Evolutionary conservation across 2,329 filamentous ascomycete genomes (phyloP), one percentile per base, ranked within the genome.

Genomic region (Lecanosticta acicola): DNA sequence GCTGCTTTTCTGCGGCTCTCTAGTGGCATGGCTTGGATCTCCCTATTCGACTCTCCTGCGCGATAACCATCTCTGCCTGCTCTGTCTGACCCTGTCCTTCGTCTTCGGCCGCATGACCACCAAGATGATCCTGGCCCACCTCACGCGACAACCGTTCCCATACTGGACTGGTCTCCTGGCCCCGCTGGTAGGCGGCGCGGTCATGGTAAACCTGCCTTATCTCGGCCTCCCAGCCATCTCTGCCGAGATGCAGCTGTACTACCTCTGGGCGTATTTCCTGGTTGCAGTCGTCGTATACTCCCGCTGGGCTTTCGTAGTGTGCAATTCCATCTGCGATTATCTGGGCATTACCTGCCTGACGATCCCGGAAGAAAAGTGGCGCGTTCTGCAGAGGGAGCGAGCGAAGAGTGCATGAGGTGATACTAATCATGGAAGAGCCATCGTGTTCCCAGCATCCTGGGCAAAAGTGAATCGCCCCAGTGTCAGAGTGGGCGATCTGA

Each of bases 71-170:
- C 79, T 98, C 1, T 82, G 94, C 9, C 79, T 97, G 38, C 94
- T 95, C 68, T 96, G 90, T 72, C 70, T 94, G 49, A 94, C 87
- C 49, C 85, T 97, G 76, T 86, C 87, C n/a, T 90, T 97, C 60
- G 93, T 96, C 48, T 97, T 98, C 67, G 93, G 93, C 29, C 85
- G 93, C 57, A 89, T 98, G 84, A 97, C 93, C 0, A 98, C 93
- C 32, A 98, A 97, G 74, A 97, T 97, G 68, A 98, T 98, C 63
- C 81, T 98, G 14, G 91, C 93, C 2, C 93, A 98, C 68, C 75
- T 98, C 41, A 93, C 93, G 1, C 81, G 81, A 53, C 93, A 97
- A 66, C 87, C 91, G 3, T 98, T 97, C 70, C 93, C 93, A 1
- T 94, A 87, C 76, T 97, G 90, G 89, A 97, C 93, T 9, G 78